Percentiles rank a stretch among this genome's conserved stretches.
Conservation (phyloP, 495 filamentous ascomycete genomes). For the Penicillium chermesinum region DNA sequence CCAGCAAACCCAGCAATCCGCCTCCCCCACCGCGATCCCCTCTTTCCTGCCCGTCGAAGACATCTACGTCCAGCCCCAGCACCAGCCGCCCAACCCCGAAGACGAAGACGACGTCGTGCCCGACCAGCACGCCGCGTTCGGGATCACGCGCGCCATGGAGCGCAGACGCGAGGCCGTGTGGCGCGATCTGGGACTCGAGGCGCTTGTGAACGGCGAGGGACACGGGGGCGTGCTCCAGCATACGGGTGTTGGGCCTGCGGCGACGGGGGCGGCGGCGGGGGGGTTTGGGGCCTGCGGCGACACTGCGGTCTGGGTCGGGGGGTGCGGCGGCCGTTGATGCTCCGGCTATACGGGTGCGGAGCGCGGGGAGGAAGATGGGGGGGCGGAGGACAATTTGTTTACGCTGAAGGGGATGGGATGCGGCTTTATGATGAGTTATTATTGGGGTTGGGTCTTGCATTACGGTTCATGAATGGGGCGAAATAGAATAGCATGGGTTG, state of each 20-base stretch:
- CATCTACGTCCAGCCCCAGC: conserved; percentile 82
- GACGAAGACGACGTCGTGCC: conserved; percentile 98
- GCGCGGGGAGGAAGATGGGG: conserved; percentile 35
- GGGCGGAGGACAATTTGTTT: conserved; percentile 34
- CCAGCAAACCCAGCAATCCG: conserved; percentile 15
- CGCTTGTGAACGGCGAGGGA: conserved; percentile 52
- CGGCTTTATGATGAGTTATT: neutral
- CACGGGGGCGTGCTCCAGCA: conserved; percentile 15
- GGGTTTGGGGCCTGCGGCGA: conserved; percentile 54
- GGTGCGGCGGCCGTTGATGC: conserved; percentile 17
- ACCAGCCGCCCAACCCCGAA: conserved; percentile 91
- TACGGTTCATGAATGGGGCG: too few relatives aligned
- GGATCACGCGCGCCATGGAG: conserved; percentile 76
- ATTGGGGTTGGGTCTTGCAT: neutral
- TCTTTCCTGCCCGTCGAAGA: conserved; percentile 55
- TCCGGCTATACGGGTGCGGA: conserved; percentile 16
- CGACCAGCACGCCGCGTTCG: conserved; percentile 95
- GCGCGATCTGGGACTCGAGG: conserved; percentile 78
- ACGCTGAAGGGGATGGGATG: conserved; percentile 21
- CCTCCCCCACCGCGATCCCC: conserved; percentile 31
- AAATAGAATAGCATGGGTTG: conserved; percentile 3
- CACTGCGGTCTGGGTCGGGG: conserved; percentile 21
- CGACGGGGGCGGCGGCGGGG: conserved; percentile 6
- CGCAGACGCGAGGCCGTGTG: conserved; percentile 64
- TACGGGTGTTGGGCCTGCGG: conserved; percentile 5